Evolutionary conservation across 768 basidiomycete species (phyloP), one percentile per base, ranked within the genome.

Genomic region (Mrakia hoshinonis): DNA sequence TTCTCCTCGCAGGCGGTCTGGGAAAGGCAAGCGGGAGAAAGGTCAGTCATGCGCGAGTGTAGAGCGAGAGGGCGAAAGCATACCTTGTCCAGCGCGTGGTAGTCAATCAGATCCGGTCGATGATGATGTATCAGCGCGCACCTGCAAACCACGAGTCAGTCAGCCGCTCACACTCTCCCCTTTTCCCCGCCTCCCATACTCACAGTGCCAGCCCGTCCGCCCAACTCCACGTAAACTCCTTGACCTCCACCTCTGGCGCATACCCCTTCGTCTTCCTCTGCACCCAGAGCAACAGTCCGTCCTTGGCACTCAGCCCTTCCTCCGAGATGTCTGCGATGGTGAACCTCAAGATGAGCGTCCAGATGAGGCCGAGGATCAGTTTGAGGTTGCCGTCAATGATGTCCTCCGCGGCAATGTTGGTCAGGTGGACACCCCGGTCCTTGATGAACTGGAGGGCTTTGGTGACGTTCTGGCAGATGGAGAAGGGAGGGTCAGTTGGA

Each of bases 341-440:
- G 80, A 98, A 98, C 15, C 95, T 89, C 39, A 98, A 84, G 77
- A 99, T 93, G 47, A 98, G 85, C 0, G 92, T 95, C 96, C 96
- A 98, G 74, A 99, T 97, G 75, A 81, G 77, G 18, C 80, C 94
- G n/a, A 98, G 85, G 65, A 95, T 97, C 68, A 99, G 88, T 81
- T 98, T 99, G 74, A 94, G 80, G 79, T 95, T 96, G n/a, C 94
- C 94, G 79, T 99, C 96, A 69, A 99, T 93, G 78, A 98, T 96
- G 79, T 98, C 95, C 29, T 73, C 72, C 24, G 72, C 72, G 4
- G 72, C 95, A 73, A 99, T 97, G 80, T 98, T 98, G 43, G 94
- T 98, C 74, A 99, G 82, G 78, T 95, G 94, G 68, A 98, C 91
- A 13, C 93, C 92, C 76, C 93, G 83, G 20, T 90, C 91, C 39